These are phyloP conservation scores for Neolentinus lepideus DNA, from an alignment of 1,284 basidiomycete genomes.

Conservation along the genomic window DNA sequence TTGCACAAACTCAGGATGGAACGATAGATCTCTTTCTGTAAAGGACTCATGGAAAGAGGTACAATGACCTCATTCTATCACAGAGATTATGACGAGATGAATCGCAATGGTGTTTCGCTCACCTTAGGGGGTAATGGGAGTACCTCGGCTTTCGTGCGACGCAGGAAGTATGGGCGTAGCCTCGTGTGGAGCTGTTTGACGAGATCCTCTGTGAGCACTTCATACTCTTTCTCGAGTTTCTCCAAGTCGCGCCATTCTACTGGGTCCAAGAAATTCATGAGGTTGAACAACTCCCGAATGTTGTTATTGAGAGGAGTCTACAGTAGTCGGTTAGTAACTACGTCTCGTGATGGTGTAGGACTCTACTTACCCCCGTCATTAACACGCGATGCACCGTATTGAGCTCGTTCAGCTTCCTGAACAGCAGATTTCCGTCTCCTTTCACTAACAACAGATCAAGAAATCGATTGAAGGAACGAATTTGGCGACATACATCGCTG, in stretches of 20 bases:
- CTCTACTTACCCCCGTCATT: conserved; percentile 73
- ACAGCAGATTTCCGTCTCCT: conserved; percentile 73
- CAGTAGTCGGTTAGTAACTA: not conserved
- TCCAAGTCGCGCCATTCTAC: conserved; percentile 70
- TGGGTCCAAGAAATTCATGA: conserved; percentile 90
- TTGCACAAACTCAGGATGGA: conserved; percentile 61
- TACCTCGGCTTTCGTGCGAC: conserved; percentile 90
- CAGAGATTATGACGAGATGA: conserved; percentile 10
- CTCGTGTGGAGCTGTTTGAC: conserved; percentile 72
- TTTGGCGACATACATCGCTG: conserved; percentile 63
- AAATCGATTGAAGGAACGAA: not conserved
- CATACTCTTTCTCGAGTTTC: conserved; percentile 63
- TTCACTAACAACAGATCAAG: conserved; percentile 50
- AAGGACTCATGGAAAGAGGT: conserved; percentile 81
- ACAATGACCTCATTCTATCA: conserved; percentile 82
- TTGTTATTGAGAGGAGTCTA: conserved; percentile 97
- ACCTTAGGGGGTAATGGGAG: conserved; percentile 90
- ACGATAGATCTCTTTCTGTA: conserved; percentile 89
- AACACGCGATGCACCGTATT: conserved; percentile 80
- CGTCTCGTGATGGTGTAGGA: conserved; percentile 3
- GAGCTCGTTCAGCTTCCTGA: conserved; percentile 77
- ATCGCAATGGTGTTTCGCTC: conserved; percentile 6
- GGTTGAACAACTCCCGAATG: conserved; percentile 88
- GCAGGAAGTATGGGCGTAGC: conserved; percentile 87
- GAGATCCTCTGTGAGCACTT: conserved; percentile 71